phyloP scores from a whole-genome alignment of 164 flowering plant species.

The Berberis thunbergii region DNA sequence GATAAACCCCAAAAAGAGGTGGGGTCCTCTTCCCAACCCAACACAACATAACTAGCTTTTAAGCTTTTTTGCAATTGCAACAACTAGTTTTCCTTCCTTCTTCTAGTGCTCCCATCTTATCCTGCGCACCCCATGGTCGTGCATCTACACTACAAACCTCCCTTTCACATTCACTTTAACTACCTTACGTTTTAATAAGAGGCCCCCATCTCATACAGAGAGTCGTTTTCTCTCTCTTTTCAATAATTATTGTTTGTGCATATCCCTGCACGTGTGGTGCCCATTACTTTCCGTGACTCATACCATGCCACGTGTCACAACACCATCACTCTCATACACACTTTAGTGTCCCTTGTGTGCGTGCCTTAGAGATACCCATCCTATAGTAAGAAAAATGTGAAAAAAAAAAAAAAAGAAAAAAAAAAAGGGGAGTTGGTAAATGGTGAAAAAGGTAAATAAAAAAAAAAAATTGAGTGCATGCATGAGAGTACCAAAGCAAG shows the following conservation, averaged over 20 bases:
- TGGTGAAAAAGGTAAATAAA: too few species aligned
- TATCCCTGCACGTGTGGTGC: constrained; percentile 33
- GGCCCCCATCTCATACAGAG: background rate
- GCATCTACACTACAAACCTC: background rate
- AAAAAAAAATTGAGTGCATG: too few species aligned
- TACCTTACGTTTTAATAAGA: background rate
- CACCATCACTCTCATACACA: constrained; percentile 5
- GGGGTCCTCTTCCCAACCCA: too few species aligned
- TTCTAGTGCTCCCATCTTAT: too few species aligned
- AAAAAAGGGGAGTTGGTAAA: too few species aligned
- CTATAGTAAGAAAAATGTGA: background rate
- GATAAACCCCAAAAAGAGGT: too few species aligned
- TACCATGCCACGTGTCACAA: background rate
- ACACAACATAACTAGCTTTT: too few species aligned
- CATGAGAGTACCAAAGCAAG: too few species aligned
- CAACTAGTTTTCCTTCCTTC: too few species aligned
- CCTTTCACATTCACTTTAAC: background rate
- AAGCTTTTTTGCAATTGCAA: too few species aligned
- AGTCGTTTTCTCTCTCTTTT: background rate
- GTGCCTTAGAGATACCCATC: background rate
- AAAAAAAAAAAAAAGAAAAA: too few species aligned
- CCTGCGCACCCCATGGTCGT: background rate
- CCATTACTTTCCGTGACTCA: background rate
- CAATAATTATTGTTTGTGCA: constrained; percentile 20
- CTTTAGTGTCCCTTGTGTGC: background rate